Base-by-base conservation (phyloP, 2,329 filamentous ascomycete genomes). In the Colletotrichum sp. region DNA sequence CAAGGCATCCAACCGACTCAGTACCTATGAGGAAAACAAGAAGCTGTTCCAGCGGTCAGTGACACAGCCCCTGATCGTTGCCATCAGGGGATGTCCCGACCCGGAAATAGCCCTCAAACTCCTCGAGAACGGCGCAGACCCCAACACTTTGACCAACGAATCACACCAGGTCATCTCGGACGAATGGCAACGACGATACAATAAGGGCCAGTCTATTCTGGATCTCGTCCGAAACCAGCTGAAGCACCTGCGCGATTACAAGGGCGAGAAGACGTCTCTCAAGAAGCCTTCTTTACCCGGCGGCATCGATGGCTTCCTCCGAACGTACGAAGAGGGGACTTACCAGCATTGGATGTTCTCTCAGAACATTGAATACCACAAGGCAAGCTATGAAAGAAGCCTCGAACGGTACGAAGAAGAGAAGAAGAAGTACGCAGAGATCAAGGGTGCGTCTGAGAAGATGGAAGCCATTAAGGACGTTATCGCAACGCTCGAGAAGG, bases 11-110 rank as follows among this genome's bases (percentile, higher is more conserved):
- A 81, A 82, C 24, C 78, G 80, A 3, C 80, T 87, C 5, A 79
- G 85, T 24, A 84, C 80, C 18, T 81, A 88, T 2, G 89, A 93
- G 26, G 66, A 82, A 0, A 92, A 92, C 71, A 83, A 88, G 72
- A 82, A 83, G 2, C 79, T 79, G 0, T 95, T 92, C 81, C 82
- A 87, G 5, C 76, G 82, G 8, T 81, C 79, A 2, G 80, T 90
- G 13, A 87, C 90, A 70, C 95, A 96, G 80, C 95, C 95, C 0
- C 85, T 97, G 16, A 87, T 95, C 12, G 74, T 88, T 5, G 95
- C 95, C 16, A 88, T 85, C 80, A 91, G 79, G 74, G 79, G 80
- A 49, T 92, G 80, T 83, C 85, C n/a, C 4, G 79, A 83, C 18
- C 85, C 86, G 0, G 84, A 87, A 1, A 81, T 92, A 8, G 91